Conservation (phyloP, 768 basidiomycete genomes). For the Rhizopogon sp. region DNA sequence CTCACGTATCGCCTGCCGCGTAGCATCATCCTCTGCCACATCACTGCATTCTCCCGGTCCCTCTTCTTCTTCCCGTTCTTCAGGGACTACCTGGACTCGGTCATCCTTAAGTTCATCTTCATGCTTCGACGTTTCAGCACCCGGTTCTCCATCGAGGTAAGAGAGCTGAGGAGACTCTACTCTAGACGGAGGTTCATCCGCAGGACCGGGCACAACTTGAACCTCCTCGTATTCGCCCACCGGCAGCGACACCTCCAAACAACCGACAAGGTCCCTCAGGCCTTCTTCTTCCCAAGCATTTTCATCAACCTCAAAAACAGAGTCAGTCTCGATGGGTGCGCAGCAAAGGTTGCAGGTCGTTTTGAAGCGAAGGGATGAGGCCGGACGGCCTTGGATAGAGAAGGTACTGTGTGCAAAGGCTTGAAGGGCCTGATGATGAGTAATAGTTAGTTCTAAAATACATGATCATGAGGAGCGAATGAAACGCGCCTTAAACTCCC, state of each 20-base stretch:
- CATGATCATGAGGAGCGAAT: neutral
- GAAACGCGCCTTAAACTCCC: neutral
- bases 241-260: neutral
- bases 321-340: neutral
- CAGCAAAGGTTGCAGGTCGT: neutral
- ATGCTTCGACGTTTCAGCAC: neutral
- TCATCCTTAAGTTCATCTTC: neutral
- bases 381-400: neutral
- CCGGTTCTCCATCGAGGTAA: neutral
- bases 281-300: neutral
- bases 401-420: neutral
- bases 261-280: neutral
- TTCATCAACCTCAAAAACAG: neutral
- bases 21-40: neutral
- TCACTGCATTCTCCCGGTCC: neutral
- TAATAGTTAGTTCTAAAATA: neutral
- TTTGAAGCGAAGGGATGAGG: neutral
- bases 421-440: neutral
- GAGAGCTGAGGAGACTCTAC: neutral
- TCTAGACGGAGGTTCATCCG: too few species aligned
- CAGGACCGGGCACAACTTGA: neutral
- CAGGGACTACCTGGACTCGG: neutral
- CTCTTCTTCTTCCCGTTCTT: neutral
- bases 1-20: too few species aligned
- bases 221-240: neutral